Evolutionary conservation across 2,329 filamentous ascomycete species (phyloP).

Genomic region (Penicillium sp.): DNA sequence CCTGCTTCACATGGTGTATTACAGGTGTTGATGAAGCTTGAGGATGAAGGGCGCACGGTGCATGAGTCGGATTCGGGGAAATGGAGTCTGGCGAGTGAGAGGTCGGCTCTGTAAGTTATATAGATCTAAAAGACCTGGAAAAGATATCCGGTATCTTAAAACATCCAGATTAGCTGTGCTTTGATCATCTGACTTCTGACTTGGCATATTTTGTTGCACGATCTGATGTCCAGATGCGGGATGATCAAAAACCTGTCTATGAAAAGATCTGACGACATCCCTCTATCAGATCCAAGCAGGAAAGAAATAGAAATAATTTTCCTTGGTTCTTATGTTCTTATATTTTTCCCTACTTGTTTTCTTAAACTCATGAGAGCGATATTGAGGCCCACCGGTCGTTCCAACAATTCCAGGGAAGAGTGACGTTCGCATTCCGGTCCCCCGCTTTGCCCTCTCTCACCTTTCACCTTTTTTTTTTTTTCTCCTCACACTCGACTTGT

Average conservation of each 20-base stretch:
- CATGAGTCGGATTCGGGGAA: slow-evolving; percentile 28
- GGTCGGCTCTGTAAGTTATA: slow-evolving; percentile 30
- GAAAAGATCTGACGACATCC: neutral
- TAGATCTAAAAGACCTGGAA: neutral
- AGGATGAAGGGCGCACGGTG: slow-evolving; percentile 66
- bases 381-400: slow-evolving; percentile 14
- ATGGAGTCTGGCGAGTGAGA: slow-evolving; percentile 31
- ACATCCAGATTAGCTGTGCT: neutral
- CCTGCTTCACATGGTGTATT: slow-evolving; percentile 73
- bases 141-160: neutral
- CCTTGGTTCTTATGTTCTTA: neutral
- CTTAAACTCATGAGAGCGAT: slow-evolving; percentile 19
- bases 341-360: too few relatives aligned
- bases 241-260: neutral
- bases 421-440: slow-evolving; percentile 11
- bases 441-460: slow-evolving; percentile 3
- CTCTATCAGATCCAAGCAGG: neutral
- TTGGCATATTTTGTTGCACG: too few relatives aligned
- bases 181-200: neutral
- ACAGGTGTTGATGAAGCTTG: slow-evolving; percentile 77
- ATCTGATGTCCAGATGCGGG: neutral
- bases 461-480: neutral
- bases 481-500: neutral
- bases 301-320: neutral
- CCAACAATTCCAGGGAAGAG: neutral